Percentiles rank a stretch among this genome's conserved stretches.
These are phyloP conservation scores for Phytophthora fragariae DNA, from an alignment of 352 stramenopile species.

Conservation along the genomic window DNA sequence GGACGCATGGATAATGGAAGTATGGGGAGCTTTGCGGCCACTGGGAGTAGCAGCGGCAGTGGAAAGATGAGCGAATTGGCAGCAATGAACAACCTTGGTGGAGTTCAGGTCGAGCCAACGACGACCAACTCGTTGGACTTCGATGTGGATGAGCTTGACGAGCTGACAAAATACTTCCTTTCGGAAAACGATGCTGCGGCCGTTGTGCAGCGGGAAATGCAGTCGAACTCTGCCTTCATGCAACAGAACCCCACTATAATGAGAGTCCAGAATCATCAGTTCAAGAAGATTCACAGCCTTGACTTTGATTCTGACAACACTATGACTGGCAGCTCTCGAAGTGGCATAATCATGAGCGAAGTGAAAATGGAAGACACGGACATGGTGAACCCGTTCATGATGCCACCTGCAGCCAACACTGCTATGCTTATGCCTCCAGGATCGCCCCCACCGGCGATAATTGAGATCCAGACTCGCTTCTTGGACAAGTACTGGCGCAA, in stretches of 20 bases:
- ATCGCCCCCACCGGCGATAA: constrained; percentile 48
- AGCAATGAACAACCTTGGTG: constrained; percentile 13
- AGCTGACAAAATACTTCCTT: constrained; percentile 78
- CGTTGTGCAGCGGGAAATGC: constrained; percentile 46
- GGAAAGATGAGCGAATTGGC: constrained; percentile 31
- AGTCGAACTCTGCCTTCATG: constrained; percentile 18
- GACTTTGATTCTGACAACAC: constrained; percentile 68
- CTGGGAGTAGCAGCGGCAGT: constrained; percentile 40
- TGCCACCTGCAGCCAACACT: constrained; percentile 12
- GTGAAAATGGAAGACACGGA: constrained; percentile 46
- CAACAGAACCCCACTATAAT: constrained; percentile 19
- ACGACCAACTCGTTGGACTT: constrained; percentile 67
- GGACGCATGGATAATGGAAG: constrained; percentile 23
- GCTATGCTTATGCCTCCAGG: constrained; percentile 24
- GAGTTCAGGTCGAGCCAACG: constrained; percentile 40
- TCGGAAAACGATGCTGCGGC: constrained; percentile 54
- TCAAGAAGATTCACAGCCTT: constrained; percentile 83
- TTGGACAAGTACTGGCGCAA: constrained; percentile 93
- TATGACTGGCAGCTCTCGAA: constrained; percentile 38
- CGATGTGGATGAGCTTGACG: constrained; percentile 74
- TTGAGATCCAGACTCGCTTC: constrained; percentile 86
- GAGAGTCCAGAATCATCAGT: constrained; percentile 23
- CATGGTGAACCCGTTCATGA: constrained; percentile 68
- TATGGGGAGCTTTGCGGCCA: constrained; percentile 39
- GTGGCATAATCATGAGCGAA: constrained; percentile 15